phyloP scores from a whole-genome alignment of 768 basidiomycete genomes.

The Panus rudis region DNA sequence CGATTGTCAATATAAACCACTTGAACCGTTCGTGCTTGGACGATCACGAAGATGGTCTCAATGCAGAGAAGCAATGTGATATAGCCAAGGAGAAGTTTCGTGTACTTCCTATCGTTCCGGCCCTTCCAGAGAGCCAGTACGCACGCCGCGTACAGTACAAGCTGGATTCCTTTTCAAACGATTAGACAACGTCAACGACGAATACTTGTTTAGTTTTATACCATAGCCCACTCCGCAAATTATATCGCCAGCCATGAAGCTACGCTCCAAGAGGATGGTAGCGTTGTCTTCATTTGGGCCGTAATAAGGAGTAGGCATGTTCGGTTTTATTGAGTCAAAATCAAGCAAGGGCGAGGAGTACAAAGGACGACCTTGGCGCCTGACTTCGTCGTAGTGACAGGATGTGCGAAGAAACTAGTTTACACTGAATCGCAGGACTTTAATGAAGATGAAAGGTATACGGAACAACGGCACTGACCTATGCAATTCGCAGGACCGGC shows the following conservation, averaged over 20 bases:
- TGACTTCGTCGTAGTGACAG: too few species aligned
- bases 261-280: conserved; percentile 32
- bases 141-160: conserved; percentile 31
- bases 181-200: background rate
- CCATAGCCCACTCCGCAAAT: conserved; percentile 36
- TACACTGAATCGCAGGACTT: too few species aligned
- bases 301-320: too few species aligned
- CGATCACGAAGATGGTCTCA: conserved; percentile 31
- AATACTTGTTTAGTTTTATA: conserved; percentile 2
- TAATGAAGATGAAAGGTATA: too few species aligned
- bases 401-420: too few species aligned
- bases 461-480: too few species aligned
- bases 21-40: conserved; percentile 31
- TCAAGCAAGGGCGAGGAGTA: too few species aligned
- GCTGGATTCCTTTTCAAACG: conserved; percentile 27
- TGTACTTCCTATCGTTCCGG: conserved; percentile 21
- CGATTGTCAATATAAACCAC: conserved; percentile 18
- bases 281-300: conserved; percentile 27
- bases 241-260: conserved; percentile 35
- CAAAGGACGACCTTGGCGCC: too few species aligned
- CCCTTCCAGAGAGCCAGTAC: conserved; percentile 31
- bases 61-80: conserved; percentile 31
- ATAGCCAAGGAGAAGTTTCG: conserved; percentile 30
- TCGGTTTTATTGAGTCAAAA: too few species aligned
- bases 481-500: too few species aligned